Evolutionary conservation across 192 early-diverging fungal species (phyloP).

Genomic region (Tieghemiomyces parasiticus): DNA sequence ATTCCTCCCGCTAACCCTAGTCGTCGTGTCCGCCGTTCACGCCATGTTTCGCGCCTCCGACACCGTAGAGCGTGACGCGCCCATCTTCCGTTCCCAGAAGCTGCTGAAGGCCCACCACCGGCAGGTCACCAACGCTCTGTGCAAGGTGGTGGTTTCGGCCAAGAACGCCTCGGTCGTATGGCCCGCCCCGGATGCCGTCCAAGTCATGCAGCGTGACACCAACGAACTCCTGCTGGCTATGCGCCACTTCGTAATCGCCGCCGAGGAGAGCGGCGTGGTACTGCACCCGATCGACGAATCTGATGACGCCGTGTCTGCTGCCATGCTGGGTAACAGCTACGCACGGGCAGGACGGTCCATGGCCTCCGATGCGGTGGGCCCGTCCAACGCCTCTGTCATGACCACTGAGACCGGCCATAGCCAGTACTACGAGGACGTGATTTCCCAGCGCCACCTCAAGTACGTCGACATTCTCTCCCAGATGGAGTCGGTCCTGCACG

Average conservation of each 20-base stretch:
- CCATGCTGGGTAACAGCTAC: background rate
- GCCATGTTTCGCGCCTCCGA: slow-evolving; percentile 74
- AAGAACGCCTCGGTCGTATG: slow-evolving; percentile 75
- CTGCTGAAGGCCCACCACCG: slow-evolving; percentile 53
- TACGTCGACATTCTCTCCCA: slow-evolving; percentile 3
- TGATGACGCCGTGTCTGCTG: slow-evolving; percentile 12
- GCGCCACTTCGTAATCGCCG: slow-evolving; percentile 52
- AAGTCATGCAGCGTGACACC: slow-evolving; percentile 56
- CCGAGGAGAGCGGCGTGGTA: slow-evolving; percentile 37
- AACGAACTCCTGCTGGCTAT: slow-evolving; percentile 64
- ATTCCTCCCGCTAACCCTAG: slow-evolving; percentile 36
- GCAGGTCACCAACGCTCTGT: slow-evolving; percentile 62
- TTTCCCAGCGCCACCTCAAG: slow-evolving; percentile 9
- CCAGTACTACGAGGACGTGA: slow-evolving; percentile 25
- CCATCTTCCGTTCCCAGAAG: slow-evolving; percentile 43
- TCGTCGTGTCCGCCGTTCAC: slow-evolving; percentile 63
- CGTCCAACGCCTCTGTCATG: slow-evolving; percentile 21
- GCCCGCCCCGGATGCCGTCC: slow-evolving; percentile 71
- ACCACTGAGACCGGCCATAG: slow-evolving; percentile 22
- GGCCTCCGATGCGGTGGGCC: background rate
- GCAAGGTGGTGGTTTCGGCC: slow-evolving; percentile 69
- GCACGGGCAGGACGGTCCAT: background rate
- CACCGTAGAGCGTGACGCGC: slow-evolving; percentile 49
- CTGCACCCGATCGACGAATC: slow-evolving; percentile 12
- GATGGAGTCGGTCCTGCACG: slow-evolving; percentile 3